Base-by-base conservation (phyloP, 225 moss, liverwort and hornwort species). In the Antitrichia curtipendula region DNA sequence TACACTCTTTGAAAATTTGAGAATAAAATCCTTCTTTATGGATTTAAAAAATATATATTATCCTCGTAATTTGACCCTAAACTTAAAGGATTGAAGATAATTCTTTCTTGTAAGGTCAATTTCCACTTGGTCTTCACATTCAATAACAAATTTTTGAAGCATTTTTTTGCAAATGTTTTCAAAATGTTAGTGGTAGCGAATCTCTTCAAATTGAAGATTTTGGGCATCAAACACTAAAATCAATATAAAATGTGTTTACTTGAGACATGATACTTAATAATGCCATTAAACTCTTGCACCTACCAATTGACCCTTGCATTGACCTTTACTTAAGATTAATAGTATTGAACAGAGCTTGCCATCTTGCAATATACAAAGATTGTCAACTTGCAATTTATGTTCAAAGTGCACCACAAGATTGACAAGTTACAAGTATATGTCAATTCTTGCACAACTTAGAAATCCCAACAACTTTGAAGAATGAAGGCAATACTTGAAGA, bases 251-350 rank as follows among this genome's bases (percentile, higher is more conserved):
- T 75, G 31, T 50, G 0, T 19, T 21, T 13, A 75, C 13, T 21
- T 50, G 19, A 21, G 0, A 19, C 2, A 21, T 5, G 12, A 20
- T 49, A 50, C 0, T 1, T 20, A 28, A 31, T 49, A 49, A 20
- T 32, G 32, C 4, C 20, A 50, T 32, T 0, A 1, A 32, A 20
- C 0, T 49, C 6, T 12, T 74, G 13, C 13, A 50, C 12, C 50
- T 74, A 74, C 0, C 0, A 50, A 0, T 49, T 0, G 7, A 50
- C 3, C 12, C 2, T 49, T 47, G 6, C 11, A 72, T 72, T 0
- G 0, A 1, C 10, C 10, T 16, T 43, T 70, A 16, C 1, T 14
- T 18, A 18, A 73, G 11, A 20, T 31, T 12, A 19, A 47, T 47
- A 31, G 49, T 50, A 21, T 34, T 75, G 50, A 50, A 50, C 2